These are phyloP conservation scores for Dothideomycetes sp. DNA, from an alignment of 2,329 filamentous ascomycete genomes.

Conservation along the genomic window DNA sequence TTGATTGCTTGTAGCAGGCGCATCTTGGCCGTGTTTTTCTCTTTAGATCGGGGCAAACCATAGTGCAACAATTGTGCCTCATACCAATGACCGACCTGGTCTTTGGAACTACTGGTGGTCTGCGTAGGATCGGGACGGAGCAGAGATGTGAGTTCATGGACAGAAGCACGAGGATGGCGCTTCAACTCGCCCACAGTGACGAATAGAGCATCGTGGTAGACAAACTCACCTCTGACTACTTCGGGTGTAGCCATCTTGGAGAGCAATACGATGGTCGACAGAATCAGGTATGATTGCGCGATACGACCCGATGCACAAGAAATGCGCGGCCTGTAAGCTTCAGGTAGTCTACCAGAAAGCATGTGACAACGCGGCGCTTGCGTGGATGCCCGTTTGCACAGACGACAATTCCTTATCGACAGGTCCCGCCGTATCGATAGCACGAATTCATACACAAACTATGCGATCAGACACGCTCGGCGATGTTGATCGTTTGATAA, in stretches of 20 bases:
- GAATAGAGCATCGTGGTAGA: slow-evolving; percentile 18
- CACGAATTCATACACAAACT: no score
- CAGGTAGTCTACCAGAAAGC: no score
- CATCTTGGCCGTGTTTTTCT: slow-evolving; percentile 48
- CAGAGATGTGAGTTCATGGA: not conserved
- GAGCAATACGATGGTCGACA: no score
- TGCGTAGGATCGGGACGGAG: not conserved
- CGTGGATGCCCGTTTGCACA: no score
- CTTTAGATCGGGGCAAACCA: slow-evolving; percentile 44
- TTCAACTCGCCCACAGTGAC: slow-evolving; percentile 18
- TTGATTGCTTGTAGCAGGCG: slow-evolving; percentile 47
- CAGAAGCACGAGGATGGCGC: slow-evolving; percentile 17
- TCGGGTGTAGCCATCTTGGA: not conserved
- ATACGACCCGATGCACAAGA: no score
- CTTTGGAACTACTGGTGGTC: slow-evolving; percentile 22
- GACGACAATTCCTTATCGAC: no score
- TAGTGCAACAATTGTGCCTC: slow-evolving; percentile 54
- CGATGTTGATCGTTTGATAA: no score
- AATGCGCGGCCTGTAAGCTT: no score
- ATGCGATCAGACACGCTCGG: no score
- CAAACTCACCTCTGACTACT: slow-evolving; percentile 17
- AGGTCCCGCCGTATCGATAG: no score
- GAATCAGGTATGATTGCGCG: no score
- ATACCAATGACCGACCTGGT: slow-evolving; percentile 50
- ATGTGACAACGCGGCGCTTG: no score